Conservation (phyloP, 2,329 filamentous ascomycete genomes). For the Penicillium sp. region DNA sequence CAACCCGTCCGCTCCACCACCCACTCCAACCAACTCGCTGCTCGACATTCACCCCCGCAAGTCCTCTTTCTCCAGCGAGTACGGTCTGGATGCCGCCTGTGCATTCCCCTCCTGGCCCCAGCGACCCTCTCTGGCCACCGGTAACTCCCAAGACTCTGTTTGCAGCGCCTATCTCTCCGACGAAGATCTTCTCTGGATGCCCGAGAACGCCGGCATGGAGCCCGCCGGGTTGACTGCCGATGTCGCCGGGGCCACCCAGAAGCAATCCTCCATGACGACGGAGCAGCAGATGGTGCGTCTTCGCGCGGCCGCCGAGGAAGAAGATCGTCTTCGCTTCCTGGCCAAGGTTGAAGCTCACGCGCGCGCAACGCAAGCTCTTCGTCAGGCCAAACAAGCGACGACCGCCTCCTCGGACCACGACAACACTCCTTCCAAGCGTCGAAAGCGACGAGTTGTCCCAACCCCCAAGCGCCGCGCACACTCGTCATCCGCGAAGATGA, state of each 20-base stretch:
- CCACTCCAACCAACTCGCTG: constrained; percentile 33
- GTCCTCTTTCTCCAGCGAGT: constrained; percentile 36
- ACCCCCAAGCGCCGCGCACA: constrained; percentile 25
- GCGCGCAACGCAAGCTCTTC: constrained; percentile 35
- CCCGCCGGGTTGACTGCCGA: constrained; percentile 26
- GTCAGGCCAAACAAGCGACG: constrained; percentile 27
- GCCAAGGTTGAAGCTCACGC: constrained; percentile 39
- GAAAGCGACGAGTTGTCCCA: constrained; percentile 25
- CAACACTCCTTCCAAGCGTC: constrained; percentile 18
- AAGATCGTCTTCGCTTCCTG: constrained; percentile 35
- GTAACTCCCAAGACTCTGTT: constrained; percentile 27
- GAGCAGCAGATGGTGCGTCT: constrained; percentile 37
- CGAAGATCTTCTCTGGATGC: constrained; percentile 36
- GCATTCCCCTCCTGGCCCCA: constrained; percentile 43
- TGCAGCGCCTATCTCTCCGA: constrained; percentile 40
- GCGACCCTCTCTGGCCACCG: constrained; percentile 32
- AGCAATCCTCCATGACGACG: constrained; percentile 28
- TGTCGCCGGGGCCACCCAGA: constrained; percentile 17
- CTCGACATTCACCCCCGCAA: constrained; percentile 40
- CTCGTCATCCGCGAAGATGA: constrained; percentile 17
- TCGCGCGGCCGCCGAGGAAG: constrained; percentile 31
- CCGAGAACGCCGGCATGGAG: constrained; percentile 24
- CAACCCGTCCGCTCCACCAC: constrained; percentile 35
- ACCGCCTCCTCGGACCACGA: constrained; percentile 20
- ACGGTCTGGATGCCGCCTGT: constrained; percentile 37